A percentile compares a stretch with the other conserved stretches of the same genome.
phyloP scores from a whole-genome alignment of 257 asterid genomes.

The Solanum raphanifolium region DNA sequence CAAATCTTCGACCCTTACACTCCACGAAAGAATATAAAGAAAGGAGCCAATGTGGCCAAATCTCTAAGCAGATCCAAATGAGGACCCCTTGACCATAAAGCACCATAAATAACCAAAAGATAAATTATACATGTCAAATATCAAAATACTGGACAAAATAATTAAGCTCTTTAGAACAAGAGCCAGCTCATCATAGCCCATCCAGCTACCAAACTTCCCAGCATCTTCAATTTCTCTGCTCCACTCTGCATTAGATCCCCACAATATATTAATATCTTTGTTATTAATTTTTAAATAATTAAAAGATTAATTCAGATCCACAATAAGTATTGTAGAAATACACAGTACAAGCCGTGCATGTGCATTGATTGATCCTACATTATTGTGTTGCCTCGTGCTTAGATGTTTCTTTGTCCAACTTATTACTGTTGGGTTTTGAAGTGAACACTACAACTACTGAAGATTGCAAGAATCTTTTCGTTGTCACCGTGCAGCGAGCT shows the following conservation, averaged over 20 bases:
- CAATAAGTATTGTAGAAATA: background rate
- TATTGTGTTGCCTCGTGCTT: background rate
- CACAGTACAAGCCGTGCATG: background rate
- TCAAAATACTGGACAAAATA: conserved; percentile 10
- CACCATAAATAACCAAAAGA: conserved; percentile 9
- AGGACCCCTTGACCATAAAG: conserved; percentile 4
- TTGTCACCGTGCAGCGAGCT: background rate
- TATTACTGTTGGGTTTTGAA: background rate
- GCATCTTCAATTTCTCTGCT: conserved; percentile 53
- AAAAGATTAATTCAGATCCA: background rate
- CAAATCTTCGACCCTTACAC: background rate
- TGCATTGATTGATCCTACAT: background rate
- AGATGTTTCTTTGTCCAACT: background rate
- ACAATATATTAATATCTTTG: background rate
- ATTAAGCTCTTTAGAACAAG: conserved; percentile 12
- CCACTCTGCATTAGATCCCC: conserved; percentile 55
- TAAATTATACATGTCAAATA: conserved; percentile 9
- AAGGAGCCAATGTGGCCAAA: conserved; percentile 22
- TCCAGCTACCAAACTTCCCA: conserved; percentile 45
- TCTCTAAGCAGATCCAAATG: background rate
- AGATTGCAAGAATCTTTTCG: background rate
- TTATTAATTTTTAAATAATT: background rate
- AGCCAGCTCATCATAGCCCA: conserved; percentile 46
- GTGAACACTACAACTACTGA: background rate
- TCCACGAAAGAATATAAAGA: conserved; percentile 20